Percentiles rank a stretch among this genome's conserved stretches.
These are phyloP conservation scores for Hanseniaspora occidentalis DNA, from an alignment of 805 yeast species.

Conservation along the genomic window DNA sequence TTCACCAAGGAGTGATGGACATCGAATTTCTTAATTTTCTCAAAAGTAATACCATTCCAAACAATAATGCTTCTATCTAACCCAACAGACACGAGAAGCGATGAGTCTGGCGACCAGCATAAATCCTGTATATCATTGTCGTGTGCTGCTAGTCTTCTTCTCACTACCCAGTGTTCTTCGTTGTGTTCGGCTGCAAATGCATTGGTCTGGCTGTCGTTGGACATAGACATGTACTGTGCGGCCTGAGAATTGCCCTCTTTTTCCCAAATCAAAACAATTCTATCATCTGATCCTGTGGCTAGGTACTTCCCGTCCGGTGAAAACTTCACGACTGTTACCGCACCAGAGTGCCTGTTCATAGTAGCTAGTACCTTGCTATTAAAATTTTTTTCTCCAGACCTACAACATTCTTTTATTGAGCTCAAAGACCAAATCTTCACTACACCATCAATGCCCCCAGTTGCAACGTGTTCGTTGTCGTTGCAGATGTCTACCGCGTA, in stretches of 20 bases:
- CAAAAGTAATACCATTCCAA: conserved; percentile 84
- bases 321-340: conserved; percentile 86
- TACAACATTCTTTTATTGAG: conserved; percentile 28
- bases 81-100: conserved; percentile 85
- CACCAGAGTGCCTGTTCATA: conserved; percentile 94
- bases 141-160: conserved; percentile 88
- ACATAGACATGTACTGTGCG: conserved; percentile 21
- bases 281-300: conserved; percentile 93
- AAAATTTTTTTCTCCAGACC: conserved; percentile 21
- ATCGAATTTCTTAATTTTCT: conserved; percentile 77
- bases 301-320: conserved; percentile 85
- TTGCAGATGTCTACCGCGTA: conserved; percentile 72
- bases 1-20: conserved; percentile 90
- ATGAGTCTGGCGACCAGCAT: conserved; percentile 95
- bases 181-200: conserved; percentile 69
- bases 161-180: conserved; percentile 86
- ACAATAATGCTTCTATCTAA: conserved; percentile 84
- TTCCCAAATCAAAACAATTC: conserved; percentile 86
- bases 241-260: conserved; percentile 49
- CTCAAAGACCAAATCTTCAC: conserved; percentile 77
- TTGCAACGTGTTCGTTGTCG: conserved; percentile 75
- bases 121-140: conserved; percentile 96
- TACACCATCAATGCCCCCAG: conserved; percentile 91
- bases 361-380: conserved; percentile 54
- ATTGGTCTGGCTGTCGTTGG: conserved; percentile 21